phyloP scores from a whole-genome alignment of 2,329 filamentous ascomycete species.

The Xylaria sp. region DNA sequence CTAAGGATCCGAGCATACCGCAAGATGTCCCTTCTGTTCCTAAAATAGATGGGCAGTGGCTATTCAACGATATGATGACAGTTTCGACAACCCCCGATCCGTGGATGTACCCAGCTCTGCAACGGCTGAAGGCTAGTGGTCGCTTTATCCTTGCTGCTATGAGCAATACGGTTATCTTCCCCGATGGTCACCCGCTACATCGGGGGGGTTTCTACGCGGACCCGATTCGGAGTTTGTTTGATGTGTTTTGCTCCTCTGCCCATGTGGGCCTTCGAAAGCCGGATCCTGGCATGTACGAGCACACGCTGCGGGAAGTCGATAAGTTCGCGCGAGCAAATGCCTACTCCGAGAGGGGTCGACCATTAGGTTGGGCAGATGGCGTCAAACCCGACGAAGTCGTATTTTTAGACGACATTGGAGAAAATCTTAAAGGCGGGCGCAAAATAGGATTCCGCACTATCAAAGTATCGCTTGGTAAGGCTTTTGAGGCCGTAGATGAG shows the following conservation, averaged over 20 bases:
- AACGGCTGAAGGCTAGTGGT: slow-evolving; percentile 67
- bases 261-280: slow-evolving; percentile 90
- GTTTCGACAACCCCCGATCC: slow-evolving; percentile 74
- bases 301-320: slow-evolving; percentile 71
- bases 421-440: slow-evolving; percentile 84
- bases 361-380: slow-evolving; percentile 53
- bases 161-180: slow-evolving; percentile 90
- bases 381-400: slow-evolving; percentile 72
- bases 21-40: slow-evolving; percentile 66
- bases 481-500: slow-evolving; percentile 80
- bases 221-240: slow-evolving; percentile 72
- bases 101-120: slow-evolving; percentile 84
- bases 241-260: slow-evolving; percentile 86
- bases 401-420: slow-evolving; percentile 93
- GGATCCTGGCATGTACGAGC: slow-evolving; percentile 78
- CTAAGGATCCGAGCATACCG: slow-evolving; percentile 48
- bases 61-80: slow-evolving; percentile 94
- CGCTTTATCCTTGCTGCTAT: slow-evolving; percentile 79
- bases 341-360: slow-evolving; percentile 45
- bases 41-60: slow-evolving; percentile 72
- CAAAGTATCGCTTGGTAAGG: slow-evolving; percentile 80
- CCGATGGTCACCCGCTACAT: slow-evolving; percentile 71
- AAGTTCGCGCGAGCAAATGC: slow-evolving; percentile 63
- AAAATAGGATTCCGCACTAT: slow-evolving; percentile 79
- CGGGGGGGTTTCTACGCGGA: slow-evolving; percentile 56